phyloP scores from a whole-genome alignment of 2,329 filamentous ascomycete species.

The Chrysoporthe cubensis region DNA sequence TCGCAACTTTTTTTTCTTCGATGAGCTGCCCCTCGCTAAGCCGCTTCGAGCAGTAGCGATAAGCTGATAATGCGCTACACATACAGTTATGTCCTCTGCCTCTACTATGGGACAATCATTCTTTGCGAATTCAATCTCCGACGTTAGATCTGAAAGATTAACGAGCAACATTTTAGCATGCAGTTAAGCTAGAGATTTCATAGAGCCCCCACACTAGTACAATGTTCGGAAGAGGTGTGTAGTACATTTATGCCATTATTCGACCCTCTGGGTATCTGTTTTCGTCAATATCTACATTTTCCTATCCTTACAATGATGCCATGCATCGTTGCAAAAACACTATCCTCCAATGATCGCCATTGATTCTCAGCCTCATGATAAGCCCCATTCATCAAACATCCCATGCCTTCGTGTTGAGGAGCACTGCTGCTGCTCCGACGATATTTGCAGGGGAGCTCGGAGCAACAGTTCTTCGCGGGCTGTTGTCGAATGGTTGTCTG shows the following conservation, averaged over 20 bases:
- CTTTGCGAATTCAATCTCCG: background rate
- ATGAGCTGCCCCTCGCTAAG: slow-evolving; percentile 24
- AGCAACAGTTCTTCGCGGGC: background rate
- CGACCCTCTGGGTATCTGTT: slow-evolving; percentile 22
- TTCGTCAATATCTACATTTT: slow-evolving; percentile 21
- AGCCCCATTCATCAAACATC: background rate
- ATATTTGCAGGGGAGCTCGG: background rate
- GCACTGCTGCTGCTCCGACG: background rate
- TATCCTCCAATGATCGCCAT: background rate
- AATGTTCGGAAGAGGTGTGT: background rate
- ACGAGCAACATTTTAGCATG: background rate
- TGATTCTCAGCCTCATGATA: background rate
- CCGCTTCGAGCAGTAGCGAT: slow-evolving; percentile 16
- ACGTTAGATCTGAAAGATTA: background rate
- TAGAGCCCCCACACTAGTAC: background rate
- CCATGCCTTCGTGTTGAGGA: background rate
- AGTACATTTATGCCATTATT: background rate
- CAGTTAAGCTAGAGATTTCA: background rate
- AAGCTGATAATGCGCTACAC: slow-evolving; percentile 24
- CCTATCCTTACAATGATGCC: slow-evolving; percentile 15
- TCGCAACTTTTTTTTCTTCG: slow-evolving; percentile 25
- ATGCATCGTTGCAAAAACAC: background rate
- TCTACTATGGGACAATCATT: background rate
- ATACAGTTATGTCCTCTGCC: background rate
- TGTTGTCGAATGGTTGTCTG: no score